Evolutionary conservation across 352 stramenopile species (phyloP).

Genomic region (Globisporangium paddicum): DNA sequence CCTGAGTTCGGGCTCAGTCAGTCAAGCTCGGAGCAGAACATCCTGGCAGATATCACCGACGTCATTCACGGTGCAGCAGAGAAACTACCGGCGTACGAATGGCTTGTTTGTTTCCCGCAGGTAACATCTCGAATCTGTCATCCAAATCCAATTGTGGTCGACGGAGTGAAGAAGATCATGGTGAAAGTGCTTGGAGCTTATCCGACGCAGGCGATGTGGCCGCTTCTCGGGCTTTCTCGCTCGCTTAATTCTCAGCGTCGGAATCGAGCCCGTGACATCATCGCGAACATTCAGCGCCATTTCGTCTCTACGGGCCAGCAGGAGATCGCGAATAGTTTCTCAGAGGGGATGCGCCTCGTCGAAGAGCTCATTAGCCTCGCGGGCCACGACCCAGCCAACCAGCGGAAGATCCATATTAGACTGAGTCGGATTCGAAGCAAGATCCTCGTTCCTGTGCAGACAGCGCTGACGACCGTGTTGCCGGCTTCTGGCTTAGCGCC

Average conservation of each 20-base stretch:
- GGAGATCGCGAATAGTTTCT: constrained; percentile 80
- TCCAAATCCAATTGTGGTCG: constrained; percentile 78
- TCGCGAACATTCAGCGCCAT: constrained; percentile 53
- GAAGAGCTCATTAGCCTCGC: constrained; percentile 93
- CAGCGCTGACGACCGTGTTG: constrained; percentile 68
- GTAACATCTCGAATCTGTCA: constrained; percentile 95
- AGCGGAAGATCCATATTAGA: constrained; percentile 80
- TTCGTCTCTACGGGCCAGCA: constrained; percentile 57
- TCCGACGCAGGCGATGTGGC: constrained; percentile 96
- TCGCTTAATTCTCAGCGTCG: constrained; percentile 83
- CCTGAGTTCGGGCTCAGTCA: constrained; percentile 56
- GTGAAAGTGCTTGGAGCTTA: constrained; percentile 91
- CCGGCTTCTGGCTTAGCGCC: constrained; percentile 59
- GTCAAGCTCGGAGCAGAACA: constrained; percentile 46
- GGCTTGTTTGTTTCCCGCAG: constrained; percentile 98
- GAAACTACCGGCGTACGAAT: constrained; percentile 87
- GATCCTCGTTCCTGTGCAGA: constrained; percentile 82
- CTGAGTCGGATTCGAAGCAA: constrained; percentile 59
- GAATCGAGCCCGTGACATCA: constrained; percentile 60
- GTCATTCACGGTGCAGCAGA: constrained; percentile 56
- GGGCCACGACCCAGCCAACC: constrained; percentile 76
- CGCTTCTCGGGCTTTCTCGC: constrained; percentile 91
- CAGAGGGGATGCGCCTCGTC: constrained; percentile 88
- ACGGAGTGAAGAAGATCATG: constrained; percentile 93
- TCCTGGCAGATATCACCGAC: constrained; percentile 62